Conservation (phyloP, 345 rosid genomes). For the Mercurialis annua region DNA sequence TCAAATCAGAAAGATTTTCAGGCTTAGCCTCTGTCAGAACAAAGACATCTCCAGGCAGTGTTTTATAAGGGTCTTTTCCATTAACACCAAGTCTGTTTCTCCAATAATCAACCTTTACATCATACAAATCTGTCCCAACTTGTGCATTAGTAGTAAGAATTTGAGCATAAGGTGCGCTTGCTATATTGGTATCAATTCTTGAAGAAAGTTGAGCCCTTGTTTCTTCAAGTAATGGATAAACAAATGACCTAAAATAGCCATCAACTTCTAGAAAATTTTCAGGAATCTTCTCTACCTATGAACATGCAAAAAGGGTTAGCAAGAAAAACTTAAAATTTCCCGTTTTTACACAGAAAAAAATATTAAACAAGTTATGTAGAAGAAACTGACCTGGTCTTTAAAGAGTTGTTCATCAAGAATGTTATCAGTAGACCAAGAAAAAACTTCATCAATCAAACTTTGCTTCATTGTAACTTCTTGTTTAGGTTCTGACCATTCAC, state of each 20-base stretch:
- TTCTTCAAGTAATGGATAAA: constrained; percentile 45
- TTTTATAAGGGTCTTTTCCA: constrained; percentile 34
- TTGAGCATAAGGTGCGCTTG: constrained; percentile 34
- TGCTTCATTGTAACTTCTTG: neutral
- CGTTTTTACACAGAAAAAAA: neutral
- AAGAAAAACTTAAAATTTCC: neutral
- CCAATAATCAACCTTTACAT: constrained; percentile 36
- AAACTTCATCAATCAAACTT: constrained; percentile 1
- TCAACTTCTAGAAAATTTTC: constrained; percentile 25
- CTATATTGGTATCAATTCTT: constrained; percentile 28
- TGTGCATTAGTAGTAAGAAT: constrained; percentile 6
- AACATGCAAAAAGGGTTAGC: neutral
- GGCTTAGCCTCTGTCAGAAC: constrained; percentile 36
- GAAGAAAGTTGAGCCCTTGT: constrained; percentile 36
- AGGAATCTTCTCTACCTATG: constrained; percentile 37
- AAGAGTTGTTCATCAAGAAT: neutral
- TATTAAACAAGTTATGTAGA: neutral
- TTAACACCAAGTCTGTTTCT: constrained; percentile 24
- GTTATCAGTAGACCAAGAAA: neutral
- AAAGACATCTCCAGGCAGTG: constrained; percentile 41
- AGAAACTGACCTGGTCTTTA: neutral
- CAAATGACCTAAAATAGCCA: constrained; percentile 31
- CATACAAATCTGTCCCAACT: constrained; percentile 13
- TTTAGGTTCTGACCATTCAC: neutral
- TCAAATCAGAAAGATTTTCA: constrained; percentile 33